A percentile compares a stretch with the other conserved stretches of the same genome.
Conservation (phyloP, 1,139 yeast genomes). For the Candida anutae region DNA sequence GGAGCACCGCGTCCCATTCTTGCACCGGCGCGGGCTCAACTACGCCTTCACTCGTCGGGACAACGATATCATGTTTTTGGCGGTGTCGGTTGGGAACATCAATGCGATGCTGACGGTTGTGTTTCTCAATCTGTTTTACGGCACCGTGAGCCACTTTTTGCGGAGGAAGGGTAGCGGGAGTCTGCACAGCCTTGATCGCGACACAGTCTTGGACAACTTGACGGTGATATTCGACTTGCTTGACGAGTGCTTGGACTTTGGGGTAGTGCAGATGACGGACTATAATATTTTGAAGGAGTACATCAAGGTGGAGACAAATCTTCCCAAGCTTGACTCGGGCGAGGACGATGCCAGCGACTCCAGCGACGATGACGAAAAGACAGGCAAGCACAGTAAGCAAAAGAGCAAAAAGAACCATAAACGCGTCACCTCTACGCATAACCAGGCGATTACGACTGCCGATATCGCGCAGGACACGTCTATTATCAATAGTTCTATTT, state of each 20-base stretch:
- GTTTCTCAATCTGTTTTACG: conserved; percentile 27
- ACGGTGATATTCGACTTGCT: conserved; percentile 33
- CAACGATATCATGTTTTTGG: conserved; percentile 24
- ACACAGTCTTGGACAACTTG: conserved; percentile 31
- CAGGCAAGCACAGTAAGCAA: conserved; percentile 3
- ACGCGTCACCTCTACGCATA: conserved; percentile 26
- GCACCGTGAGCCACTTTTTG: conserved; percentile 24
- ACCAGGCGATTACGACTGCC: conserved; percentile 31
- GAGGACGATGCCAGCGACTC: conserved; percentile 6
- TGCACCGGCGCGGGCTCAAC: conserved; percentile 20
- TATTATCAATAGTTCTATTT: conserved; percentile 52
- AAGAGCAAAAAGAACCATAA: conserved; percentile 10
- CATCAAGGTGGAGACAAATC: conserved; percentile 32
- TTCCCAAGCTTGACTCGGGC: conserved; percentile 13
- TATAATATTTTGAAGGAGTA: conserved; percentile 38
- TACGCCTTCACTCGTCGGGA: conserved; percentile 24
- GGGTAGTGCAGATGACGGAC: conserved; percentile 37
- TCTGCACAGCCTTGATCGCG: conserved; percentile 11
- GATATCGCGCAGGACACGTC: conserved; percentile 19
- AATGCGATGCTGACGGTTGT: conserved; percentile 37
- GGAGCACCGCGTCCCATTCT: conserved; percentile 24
- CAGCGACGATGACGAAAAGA: conserved; percentile 9
- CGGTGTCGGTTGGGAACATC: conserved; percentile 24
- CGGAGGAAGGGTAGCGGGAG: conserved; percentile 1
- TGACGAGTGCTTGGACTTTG: conserved; percentile 42